phyloP scores from a whole-genome alignment of 495 filamentous ascomycete genomes.

The Endocarpon pusillum region DNA sequence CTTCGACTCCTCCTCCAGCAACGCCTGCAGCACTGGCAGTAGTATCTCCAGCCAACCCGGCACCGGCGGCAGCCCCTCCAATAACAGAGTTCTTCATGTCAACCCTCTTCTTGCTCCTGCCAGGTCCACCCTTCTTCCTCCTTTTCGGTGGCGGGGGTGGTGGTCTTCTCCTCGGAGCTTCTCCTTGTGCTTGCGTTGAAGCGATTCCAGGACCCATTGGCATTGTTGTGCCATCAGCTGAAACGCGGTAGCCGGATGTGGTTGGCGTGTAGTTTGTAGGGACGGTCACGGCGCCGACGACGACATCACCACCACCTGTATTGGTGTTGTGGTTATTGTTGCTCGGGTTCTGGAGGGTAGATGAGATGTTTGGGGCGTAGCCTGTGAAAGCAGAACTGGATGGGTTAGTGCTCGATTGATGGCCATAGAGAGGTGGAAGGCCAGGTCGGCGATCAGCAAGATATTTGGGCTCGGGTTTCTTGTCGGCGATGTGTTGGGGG shows the following conservation, averaged over 20 bases:
- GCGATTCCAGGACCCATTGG: slow-evolving; percentile 7
- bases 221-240: slow-evolving; percentile 31
- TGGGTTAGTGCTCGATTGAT: slow-evolving; percentile 5
- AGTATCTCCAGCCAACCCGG: slow-evolving; percentile 1
- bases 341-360: slow-evolving; percentile 45
- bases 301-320: slow-evolving; percentile 53
- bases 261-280: slow-evolving; percentile 50
- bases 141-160: slow-evolving; percentile 64
- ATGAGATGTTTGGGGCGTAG: slow-evolving; percentile 22
- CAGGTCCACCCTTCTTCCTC: slow-evolving; percentile 47
- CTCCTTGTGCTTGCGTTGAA: slow-evolving; percentile 11
- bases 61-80: background rate
- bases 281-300: slow-evolving; percentile 64
- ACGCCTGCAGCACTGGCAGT: too few species aligned
- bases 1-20: slow-evolving; percentile 25
- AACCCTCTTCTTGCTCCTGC: slow-evolving; percentile 49
- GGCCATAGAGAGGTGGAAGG: slow-evolving; percentile 35
- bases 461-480: slow-evolving; percentile 60
- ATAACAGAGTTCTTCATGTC: slow-evolving; percentile 18
- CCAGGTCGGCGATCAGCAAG: slow-evolving; percentile 77
- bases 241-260: slow-evolving; percentile 63
- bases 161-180: slow-evolving; percentile 37
- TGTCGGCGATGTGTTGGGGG: slow-evolving; percentile 57
- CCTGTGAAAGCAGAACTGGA: slow-evolving; percentile 28
- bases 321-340: slow-evolving; percentile 56